Percentiles rank a stretch among this genome's conserved stretches.
phyloP scores from a whole-genome alignment of 2,329 filamentous ascomycete species.

The Nannizziopsis barbatae region DNA sequence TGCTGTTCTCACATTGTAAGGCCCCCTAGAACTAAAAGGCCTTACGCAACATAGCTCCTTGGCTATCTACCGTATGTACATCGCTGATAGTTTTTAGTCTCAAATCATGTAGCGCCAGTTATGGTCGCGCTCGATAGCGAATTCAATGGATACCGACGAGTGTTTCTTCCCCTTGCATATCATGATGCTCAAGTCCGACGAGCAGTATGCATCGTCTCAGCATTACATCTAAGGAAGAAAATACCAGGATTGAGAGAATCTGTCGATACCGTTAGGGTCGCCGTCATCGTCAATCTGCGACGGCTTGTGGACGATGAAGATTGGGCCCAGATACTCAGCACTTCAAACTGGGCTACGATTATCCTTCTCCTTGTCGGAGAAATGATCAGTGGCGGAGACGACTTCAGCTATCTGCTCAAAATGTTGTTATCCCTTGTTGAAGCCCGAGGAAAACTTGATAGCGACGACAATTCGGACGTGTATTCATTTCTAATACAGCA shows the following conservation, averaged over 20 bases:
- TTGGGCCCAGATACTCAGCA: not conserved
- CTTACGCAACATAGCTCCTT: too few relatives aligned
- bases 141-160: not conserved
- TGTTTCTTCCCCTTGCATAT: conserved; percentile 1
- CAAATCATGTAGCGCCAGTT: not conserved
- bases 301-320: not conserved
- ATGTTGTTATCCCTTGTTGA: not conserved
- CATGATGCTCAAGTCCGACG: not conserved
- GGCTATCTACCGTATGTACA: too few relatives aligned
- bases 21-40: not conserved
- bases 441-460: not conserved
- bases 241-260: not conserved
- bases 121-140: not conserved
- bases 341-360: conserved; percentile 1
- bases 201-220: conserved; percentile 1
- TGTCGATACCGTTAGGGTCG: not conserved
- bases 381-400: not conserved
- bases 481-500: conserved; percentile 1
- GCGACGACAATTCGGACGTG: not conserved
- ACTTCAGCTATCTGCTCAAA: conserved; percentile 2
- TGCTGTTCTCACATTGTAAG: conserved; percentile 1
- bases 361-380: conserved; percentile 1
- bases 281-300: not conserved
- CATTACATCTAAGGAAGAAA: not conserved
- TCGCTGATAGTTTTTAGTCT: not conserved